Conservation (phyloP, 2,329 filamentous ascomycete species). For the Claviceps pazoutovae region DNA sequence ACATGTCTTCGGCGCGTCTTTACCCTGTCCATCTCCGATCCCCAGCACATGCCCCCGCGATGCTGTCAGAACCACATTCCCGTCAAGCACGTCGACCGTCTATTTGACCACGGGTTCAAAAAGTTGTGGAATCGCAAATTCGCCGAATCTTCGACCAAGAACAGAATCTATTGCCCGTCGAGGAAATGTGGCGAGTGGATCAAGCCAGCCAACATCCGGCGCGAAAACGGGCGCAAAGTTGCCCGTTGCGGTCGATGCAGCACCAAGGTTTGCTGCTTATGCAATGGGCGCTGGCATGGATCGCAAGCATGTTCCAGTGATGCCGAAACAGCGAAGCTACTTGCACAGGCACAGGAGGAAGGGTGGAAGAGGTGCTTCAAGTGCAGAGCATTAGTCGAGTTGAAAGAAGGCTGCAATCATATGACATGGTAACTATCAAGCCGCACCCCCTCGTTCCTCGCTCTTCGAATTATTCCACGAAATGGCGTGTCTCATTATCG, state of each 20-base stretch:
- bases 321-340: slow-evolving; percentile 47
- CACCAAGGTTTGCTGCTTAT: slow-evolving; percentile 59
- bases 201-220: slow-evolving; percentile 52
- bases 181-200: slow-evolving; percentile 68
- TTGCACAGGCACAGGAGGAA: slow-evolving; percentile 49
- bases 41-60: slow-evolving; percentile 69
- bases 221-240: slow-evolving; percentile 44
- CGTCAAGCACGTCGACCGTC: slow-evolving; percentile 57
- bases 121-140: slow-evolving; percentile 69
- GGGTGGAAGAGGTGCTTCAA: slow-evolving; percentile 66
- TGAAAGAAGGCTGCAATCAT: slow-evolving; percentile 74
- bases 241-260: slow-evolving; percentile 59
- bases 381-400: slow-evolving; percentile 61
- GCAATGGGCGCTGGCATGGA: slow-evolving; percentile 62
- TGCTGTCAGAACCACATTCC: slow-evolving; percentile 68
- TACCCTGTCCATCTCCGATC: slow-evolving; percentile 60
- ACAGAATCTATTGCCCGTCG: slow-evolving; percentile 64
- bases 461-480: too few relatives aligned
- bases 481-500: neutral
- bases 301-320: slow-evolving; percentile 57
- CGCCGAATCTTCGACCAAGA: slow-evolving; percentile 58
- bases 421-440: slow-evolving; percentile 58
- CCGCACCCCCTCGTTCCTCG: neutral
- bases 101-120: slow-evolving; percentile 66
- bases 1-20: slow-evolving; percentile 63